These are phyloP conservation scores for Flaveria trinervia DNA, from an alignment of 129 eudicot species.

Conservation along the genomic window DNA sequence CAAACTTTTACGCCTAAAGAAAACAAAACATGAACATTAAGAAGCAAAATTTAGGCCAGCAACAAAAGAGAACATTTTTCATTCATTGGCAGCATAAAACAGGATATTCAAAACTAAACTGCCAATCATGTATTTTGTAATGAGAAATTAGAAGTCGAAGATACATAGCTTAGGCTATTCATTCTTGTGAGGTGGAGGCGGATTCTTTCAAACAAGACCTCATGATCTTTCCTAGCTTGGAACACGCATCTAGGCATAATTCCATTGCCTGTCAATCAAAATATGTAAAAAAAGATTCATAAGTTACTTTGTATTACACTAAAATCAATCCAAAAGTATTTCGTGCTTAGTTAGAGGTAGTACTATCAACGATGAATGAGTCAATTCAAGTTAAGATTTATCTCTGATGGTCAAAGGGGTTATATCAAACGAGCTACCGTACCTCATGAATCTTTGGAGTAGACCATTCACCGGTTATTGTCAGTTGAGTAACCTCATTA, in stretches of 20 bases:
- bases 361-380: background rate
- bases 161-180: conserved; percentile 32
- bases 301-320: background rate
- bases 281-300: background rate
- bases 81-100: conserved; percentile 28
- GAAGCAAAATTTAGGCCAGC: conserved; percentile 31
- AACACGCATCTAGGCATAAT: conserved; percentile 83
- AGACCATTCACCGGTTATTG: conserved; percentile 90
- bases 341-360: background rate
- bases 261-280: conserved; percentile 69
- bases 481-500: conserved; percentile 86
- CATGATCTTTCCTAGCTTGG: conserved; percentile 83
- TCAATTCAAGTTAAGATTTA: background rate
- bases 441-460: conserved; percentile 86
- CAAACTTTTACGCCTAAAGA: background rate
- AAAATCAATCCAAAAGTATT: background rate
- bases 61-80: conserved; percentile 19
- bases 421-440: background rate
- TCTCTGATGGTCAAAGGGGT: background rate
- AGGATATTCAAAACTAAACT: conserved; percentile 28
- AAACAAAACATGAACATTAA: conserved; percentile 15
- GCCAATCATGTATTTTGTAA: conserved; percentile 25
- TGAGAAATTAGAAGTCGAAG: conserved; percentile 17
- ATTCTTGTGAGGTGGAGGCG: conserved; percentile 51
- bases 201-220: conserved; percentile 84